Percentiles rank a stretch among this genome's conserved stretches.
Conservation (phyloP, 148 eudicot species). For the Rhododendron molle region DNA sequence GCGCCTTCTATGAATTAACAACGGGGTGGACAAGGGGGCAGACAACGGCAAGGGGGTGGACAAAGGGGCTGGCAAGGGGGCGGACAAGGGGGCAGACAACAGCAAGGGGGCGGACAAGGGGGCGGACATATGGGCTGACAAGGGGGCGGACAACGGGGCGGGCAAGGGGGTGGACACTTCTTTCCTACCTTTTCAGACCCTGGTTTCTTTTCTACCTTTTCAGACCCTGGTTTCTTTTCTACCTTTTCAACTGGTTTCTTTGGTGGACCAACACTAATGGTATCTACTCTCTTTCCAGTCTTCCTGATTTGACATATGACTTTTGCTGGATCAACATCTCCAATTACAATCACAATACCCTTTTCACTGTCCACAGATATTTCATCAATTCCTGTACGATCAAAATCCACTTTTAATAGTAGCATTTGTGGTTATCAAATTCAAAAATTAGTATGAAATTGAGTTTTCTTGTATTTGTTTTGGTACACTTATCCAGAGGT, state of each 20-base stretch:
- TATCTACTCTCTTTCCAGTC: constrained; percentile 18
- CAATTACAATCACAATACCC: constrained; percentile 21
- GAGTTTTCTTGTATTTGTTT: not conserved
- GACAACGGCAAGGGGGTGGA: no score
- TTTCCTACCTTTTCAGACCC: no score
- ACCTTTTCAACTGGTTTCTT: no score
- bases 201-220: not conserved
- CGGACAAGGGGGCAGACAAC: not conserved
- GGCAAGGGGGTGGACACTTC: not conserved
- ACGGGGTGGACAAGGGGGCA: no score
- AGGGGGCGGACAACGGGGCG: not conserved
- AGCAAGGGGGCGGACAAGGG: no score
- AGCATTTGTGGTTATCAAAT: not conserved
- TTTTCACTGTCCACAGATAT: constrained; percentile 22
- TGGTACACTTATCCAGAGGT: not conserved
- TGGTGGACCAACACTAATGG: constrained; percentile 29
- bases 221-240: not conserved
- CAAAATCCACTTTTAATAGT: not conserved
- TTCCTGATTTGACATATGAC: constrained; percentile 11
- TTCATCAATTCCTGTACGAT: constrained; percentile 16
- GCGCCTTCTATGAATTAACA: not conserved
- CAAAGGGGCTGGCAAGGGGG: not conserved
- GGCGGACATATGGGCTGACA: not conserved
- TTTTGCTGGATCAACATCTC: constrained; percentile 29
- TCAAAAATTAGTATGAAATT: not conserved